Base-by-base conservation (phyloP, 2,329 filamentous ascomycete genomes). In the Balansia obtecta region DNA sequence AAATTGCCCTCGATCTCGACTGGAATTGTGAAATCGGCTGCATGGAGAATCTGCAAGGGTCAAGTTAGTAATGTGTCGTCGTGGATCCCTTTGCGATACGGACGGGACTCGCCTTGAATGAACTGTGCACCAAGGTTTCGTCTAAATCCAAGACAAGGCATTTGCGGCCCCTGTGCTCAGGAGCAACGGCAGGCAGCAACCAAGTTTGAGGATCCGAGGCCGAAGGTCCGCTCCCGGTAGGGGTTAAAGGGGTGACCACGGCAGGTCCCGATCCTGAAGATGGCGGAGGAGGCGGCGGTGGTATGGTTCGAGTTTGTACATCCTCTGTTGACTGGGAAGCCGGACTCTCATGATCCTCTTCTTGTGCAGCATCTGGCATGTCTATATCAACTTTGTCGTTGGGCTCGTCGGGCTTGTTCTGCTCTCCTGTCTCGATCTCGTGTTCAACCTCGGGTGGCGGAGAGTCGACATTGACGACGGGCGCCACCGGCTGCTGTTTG, bases 1-100 rank as follows among this genome's bases (percentile, higher is more conserved):
- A 94, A 97, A 67, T 95, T 94, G 51, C 93, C 93, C 72, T 98
- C 93, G 56, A 98, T 98, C 63, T 98, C 93, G 32, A 98, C 93
- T 0, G 93, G 93, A 64, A 98, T 97, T 6, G 93, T 98, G 65
- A 98, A 97, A 68, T 98, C 93, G 52, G 93, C 93, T 74, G 97
- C 91, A 63, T 97, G 90, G 44, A 98, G 77, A 58, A 97, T 93
- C 90, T 97, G 22, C 54, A 52, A 20, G 11, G 52, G 9, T 27
- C 34, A 13, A 46, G 57, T 42, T 9, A 56, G 54, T 41, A 30
- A 46, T 15, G 13, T 15, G 33, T 20, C 16, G 33, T 20, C n/a
- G 18, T 20, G 12, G 15, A 33, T 18, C 18, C 18, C 45, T 8
- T 54, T 10, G 18, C 43, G 32, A 10, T n/a, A n/a, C 27, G 18